phyloP scores from a whole-genome alignment of 495 filamentous ascomycete species.

The Aspergillus indologenus region DNA sequence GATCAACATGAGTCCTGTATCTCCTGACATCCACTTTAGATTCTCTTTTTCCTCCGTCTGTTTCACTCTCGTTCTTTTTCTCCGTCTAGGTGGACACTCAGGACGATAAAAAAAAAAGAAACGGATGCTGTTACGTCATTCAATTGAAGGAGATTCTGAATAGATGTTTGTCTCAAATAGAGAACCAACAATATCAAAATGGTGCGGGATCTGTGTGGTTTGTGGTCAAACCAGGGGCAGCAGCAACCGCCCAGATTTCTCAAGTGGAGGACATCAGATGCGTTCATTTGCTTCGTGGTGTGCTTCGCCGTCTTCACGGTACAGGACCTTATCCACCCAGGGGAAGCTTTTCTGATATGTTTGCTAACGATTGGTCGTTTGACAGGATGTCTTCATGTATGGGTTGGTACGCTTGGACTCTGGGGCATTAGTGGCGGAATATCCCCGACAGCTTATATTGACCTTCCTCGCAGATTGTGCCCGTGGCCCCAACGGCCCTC shows the following conservation, averaged over 20 bases:
- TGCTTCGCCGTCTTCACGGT: conserved; percentile 54
- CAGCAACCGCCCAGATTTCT: conserved; percentile 13
- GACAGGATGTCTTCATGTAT: conserved; percentile 76
- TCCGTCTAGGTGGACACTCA: background rate
- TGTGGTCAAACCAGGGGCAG: background rate
- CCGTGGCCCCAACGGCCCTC: conserved; percentile 80
- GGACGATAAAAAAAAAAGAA: background rate
- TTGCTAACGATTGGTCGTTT: conserved; percentile 5
- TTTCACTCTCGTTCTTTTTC: background rate
- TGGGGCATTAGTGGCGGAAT: background rate
- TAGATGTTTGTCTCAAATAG: background rate
- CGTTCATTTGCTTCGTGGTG: conserved; percentile 51
- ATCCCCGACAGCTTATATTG: background rate
- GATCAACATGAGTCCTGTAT: background rate
- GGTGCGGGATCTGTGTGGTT: background rate
- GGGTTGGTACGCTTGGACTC: conserved; percentile 48
- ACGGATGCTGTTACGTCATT: background rate
- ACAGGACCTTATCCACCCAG: conserved; percentile 2
- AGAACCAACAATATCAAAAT: background rate
- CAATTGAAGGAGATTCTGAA: background rate
- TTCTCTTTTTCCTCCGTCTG: background rate
- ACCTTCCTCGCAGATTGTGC: conserved; percentile 55
- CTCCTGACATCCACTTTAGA: background rate
- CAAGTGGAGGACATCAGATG: conserved; percentile 37
- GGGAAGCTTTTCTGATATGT: background rate